phyloP scores from a whole-genome alignment of 108 stramenopile genomes.

The Stephanodiscus minutulus region DNA sequence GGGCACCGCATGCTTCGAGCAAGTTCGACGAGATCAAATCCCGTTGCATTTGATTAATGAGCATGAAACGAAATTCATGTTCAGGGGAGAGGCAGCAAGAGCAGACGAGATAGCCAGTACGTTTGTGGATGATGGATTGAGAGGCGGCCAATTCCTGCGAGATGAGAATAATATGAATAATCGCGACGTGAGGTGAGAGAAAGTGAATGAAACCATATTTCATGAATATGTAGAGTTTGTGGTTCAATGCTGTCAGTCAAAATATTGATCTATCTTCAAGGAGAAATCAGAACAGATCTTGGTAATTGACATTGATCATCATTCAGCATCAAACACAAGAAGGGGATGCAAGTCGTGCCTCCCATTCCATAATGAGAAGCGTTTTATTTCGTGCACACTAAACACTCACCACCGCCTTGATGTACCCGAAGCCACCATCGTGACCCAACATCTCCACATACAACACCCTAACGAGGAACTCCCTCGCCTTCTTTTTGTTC shows the following conservation, averaged over 20 bases:
- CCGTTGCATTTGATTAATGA: constrained; percentile 98
- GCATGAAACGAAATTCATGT: constrained; percentile 99
- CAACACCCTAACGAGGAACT: constrained; percentile 95
- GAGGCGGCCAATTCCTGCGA: constrained; percentile 90
- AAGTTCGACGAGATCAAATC: constrained; percentile 91
- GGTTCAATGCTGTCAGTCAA: constrained; percentile 11
- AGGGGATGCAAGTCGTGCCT: neutral
- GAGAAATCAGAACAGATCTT: constrained; percentile 18
- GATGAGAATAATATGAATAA: neutral
- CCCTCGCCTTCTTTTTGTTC: constrained; percentile 91
- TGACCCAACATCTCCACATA: constrained; percentile 99
- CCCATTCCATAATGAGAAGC: constrained; percentile 5
- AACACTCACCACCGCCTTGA: constrained; percentile 84
- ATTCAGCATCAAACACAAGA: constrained; percentile 11
- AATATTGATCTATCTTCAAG: constrained; percentile 17
- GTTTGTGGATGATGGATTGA: constrained; percentile 88
- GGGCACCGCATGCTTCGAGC: constrained; percentile 90
- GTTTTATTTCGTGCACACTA: neutral
- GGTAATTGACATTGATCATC: constrained; percentile 21
- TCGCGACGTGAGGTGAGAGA: neutral
- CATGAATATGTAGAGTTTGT: too few species aligned
- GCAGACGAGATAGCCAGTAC: constrained; percentile 94
- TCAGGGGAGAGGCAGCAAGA: constrained; percentile 90
- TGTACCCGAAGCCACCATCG: constrained; percentile 96
- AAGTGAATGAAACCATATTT: neutral